These are phyloP conservation scores for Aspergillus costaricaensis DNA, from an alignment of 2,329 filamentous ascomycete genomes.

Conservation along the genomic window DNA sequence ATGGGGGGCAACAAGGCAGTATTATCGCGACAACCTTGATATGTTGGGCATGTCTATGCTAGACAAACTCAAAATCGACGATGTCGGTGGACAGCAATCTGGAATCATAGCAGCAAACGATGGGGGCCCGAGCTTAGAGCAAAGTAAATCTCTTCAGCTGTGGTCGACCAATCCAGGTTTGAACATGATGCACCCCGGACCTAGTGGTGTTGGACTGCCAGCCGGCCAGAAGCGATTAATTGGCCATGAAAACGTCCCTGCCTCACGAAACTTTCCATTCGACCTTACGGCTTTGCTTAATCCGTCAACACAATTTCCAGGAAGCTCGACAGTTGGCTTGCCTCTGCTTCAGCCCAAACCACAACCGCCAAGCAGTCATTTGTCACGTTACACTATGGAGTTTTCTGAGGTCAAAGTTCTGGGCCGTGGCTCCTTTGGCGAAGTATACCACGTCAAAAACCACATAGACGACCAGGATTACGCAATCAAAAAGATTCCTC, in stretches of 20 bases:
- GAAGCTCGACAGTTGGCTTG: conserved; percentile 36
- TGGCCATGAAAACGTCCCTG: conserved; percentile 19
- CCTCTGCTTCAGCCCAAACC: conserved; percentile 32
- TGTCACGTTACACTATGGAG: conserved; percentile 52
- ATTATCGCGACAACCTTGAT: conserved; percentile 48
- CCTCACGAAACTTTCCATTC: conserved; percentile 27
- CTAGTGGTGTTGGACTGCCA: conserved; percentile 14
- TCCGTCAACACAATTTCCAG: conserved; percentile 27
- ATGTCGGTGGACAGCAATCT: conserved; percentile 18
- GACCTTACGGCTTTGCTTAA: conserved; percentile 26
- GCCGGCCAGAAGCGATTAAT: conserved; percentile 24
- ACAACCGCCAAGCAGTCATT: conserved; percentile 25
- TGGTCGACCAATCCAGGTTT: conserved; percentile 19
- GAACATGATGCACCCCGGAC: conserved; percentile 15
- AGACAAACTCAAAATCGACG: conserved; percentile 36
- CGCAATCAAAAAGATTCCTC: conserved; percentile 66
- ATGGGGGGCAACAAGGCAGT: conserved; percentile 37
- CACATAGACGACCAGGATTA: conserved; percentile 64
- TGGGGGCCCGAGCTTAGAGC: conserved; percentile 25
- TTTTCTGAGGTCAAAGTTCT: conserved; percentile 58
- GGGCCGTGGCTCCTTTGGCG: conserved; percentile 66
- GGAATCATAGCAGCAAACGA: conserved; percentile 26
- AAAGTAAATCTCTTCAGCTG: conserved; percentile 17
- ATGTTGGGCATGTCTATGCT: conserved; percentile 41
- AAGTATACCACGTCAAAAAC: conserved; percentile 63